Conservation (phyloP, 306 rosid genomes). For the Citrullus mucosospermus region DNA sequence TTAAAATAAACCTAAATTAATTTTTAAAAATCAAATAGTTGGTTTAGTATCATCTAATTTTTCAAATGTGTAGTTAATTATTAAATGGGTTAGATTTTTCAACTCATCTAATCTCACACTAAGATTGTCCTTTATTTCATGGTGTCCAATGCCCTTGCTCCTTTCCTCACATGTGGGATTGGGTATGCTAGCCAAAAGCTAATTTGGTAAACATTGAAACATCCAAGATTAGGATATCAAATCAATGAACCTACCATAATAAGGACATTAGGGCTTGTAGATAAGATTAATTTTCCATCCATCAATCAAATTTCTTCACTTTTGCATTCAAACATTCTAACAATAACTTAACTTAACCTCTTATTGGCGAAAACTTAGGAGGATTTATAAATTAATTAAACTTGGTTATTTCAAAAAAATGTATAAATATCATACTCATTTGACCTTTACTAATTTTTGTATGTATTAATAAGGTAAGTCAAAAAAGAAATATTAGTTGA, state of each 20-base stretch:
- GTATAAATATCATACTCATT: too few relatives aligned
- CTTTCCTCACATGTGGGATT: conserved; percentile 64
- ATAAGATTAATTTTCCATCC: neutral
- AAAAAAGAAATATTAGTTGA: too few relatives aligned
- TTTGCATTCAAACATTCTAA: too few relatives aligned
- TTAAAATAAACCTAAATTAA: neutral
- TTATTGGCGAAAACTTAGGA: too few relatives aligned
- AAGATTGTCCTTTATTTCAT: neutral
- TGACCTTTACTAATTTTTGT: too few relatives aligned
- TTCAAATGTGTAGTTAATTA: neutral
- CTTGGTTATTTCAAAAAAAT: too few relatives aligned
- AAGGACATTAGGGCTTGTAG: neutral
- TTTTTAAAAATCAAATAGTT: neutral
- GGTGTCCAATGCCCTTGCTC: conserved; percentile 26
- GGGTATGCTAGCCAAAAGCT: conserved; percentile 3
- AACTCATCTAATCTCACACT: neutral
- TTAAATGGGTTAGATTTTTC: neutral
- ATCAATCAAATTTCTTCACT: too few relatives aligned
- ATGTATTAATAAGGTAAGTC: too few relatives aligned
- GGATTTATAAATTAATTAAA: too few relatives aligned
- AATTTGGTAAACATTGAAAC: neutral
- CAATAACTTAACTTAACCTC: too few relatives aligned
- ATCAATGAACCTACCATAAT: neutral
- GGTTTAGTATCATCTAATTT: too few relatives aligned
- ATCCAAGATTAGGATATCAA: neutral